Evolutionary conservation across 352 stramenopile species (phyloP), one percentile per base, ranked within the genome.

Genomic region (Phytophthora cryptogea): DNA sequence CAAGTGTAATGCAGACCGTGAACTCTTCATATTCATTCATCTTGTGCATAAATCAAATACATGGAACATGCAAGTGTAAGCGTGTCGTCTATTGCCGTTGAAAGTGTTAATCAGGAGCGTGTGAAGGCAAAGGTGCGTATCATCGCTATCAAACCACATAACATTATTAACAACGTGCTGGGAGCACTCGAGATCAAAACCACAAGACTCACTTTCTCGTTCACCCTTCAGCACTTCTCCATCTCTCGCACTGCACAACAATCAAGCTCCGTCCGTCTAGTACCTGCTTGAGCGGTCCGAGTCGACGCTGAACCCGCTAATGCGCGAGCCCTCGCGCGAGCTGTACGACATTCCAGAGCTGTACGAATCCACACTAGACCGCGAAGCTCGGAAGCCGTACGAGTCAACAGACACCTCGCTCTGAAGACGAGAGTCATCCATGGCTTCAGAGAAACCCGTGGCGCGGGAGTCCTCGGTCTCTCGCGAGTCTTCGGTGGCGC

Each of bases 321-420:
- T 88, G 11, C 77, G 75, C 14, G 77, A 87, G 67, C 70, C 70
- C n/a, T 83, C 64, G 16, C 80, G 72, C 20, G 20, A 23, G 43
- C 73, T 89, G 76, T 86, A 87, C 9, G 70, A 87, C 51, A 86
- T 65, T 2, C 76, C 76, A 10, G 80, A 89, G 49, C 68, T 70
- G 70, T 92, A 92, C 54, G 83, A 92, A 59, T 91, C 82, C 8
- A 60, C 68, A n/a, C 74, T 87, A 7, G 53, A 58, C 17, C 70
- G 70, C 10, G 83, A 88, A 26, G 70, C 69, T 49, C 72, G 80
- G 67, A 76, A 83, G 33, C 63, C 71, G 54, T 90, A 92, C 63
- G 83, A 90, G 54, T 90, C 83, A 32, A 88, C 76, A 0, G 83
- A 92, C 31, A 78, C 69, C 44, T 90, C 80, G 17, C 80, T 90